Evolutionary conservation across 176 grass and related monocot species (phyloP), one percentile per base, ranked within the genome.

Genomic region (Lolium perenne): DNA sequence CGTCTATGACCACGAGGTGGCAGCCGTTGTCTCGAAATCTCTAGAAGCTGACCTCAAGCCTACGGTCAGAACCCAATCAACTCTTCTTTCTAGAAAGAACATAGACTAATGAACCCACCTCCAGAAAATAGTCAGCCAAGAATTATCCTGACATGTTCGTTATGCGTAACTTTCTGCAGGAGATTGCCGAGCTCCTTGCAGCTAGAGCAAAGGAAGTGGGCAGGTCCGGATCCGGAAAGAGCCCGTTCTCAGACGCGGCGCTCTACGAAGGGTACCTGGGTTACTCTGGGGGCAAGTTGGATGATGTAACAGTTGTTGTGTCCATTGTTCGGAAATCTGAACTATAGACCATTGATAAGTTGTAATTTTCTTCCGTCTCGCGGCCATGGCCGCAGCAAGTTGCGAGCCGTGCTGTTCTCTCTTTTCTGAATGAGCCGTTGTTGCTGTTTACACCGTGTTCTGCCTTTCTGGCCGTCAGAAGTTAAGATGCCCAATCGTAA

Each of bases 281-380:
- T 26, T 99, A 94, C 76, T 88, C 89, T 1, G 97, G 97, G 49
- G 97, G 97, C 72, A 99, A 99, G 90, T 41, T 99, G 56, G 97
- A 99, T 80, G 97, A 99, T 85, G 94, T 94, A 78, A 93, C 97
- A 2, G 93, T 85, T 51, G 88, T 94, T 49, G 97, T 96, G 50
- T 99, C 97, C 64, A 61, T 99, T 78, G 94, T 99, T 72, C 85
- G 87, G 80, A 91, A 86, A 86, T 93, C 92, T 1, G 83, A 92
- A 71, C 26, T 91, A 48, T 91, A 88, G 80, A 54, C 32, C 46
- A 55, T 54, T 32, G 10, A 58, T 59, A 80, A 49, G 23, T 6
- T 50, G 23, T 41, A 43, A 71, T 21, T 71, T 79, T 20, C 32
- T 35, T 74, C 13, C 45, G 11, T 46, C 16, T 8, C 0, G 5